Conservation (phyloP, 2,329 filamentous ascomycete species). For the Phyllosticta paracitricarpa region DNA sequence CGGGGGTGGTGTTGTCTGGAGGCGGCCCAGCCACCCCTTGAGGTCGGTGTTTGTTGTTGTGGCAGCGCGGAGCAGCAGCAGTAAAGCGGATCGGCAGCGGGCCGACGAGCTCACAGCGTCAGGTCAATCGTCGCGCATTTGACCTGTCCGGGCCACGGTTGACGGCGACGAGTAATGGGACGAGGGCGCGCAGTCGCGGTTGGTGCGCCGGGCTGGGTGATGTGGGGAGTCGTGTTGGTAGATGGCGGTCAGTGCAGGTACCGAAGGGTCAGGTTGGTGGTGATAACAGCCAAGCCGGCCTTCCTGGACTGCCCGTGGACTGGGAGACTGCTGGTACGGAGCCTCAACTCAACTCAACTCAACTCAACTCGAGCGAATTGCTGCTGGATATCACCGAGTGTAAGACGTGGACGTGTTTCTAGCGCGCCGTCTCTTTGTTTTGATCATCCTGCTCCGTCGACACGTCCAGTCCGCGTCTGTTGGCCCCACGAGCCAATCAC, state of each 20-base stretch:
- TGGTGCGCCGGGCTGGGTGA: not conserved
- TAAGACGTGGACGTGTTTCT: not conserved
- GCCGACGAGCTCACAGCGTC: not conserved
- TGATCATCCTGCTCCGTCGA: not conserved
- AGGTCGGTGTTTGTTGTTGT: conserved; percentile 1
- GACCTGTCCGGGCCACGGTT: not conserved
- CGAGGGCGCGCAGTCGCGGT: not conserved
- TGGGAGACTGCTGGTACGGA: too few species aligned
- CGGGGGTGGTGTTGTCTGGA: conserved; percentile 1
- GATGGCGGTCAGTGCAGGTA: not conserved
- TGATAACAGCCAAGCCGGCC: not conserved
- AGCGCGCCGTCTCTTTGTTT: not conserved
- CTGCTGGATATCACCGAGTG: not conserved
- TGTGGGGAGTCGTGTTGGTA: not conserved
- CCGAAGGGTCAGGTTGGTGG: not conserved
- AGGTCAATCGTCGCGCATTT: not conserved
- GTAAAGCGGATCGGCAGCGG: conserved; percentile 3
- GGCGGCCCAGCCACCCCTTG: conserved; percentile 10
- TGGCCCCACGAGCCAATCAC: not conserved
- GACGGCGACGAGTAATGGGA: not conserved
- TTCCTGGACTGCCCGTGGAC: too few species aligned
- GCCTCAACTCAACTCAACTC: not conserved
- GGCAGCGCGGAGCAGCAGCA: not conserved
- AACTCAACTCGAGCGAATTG: not conserved
- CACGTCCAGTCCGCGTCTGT: not conserved